A percentile compares a stretch with the other conserved stretches of the same genome.
These are phyloP conservation scores for Beta vulgaris DNA, from an alignment of 148 eudicot species.

Conservation along the genomic window DNA sequence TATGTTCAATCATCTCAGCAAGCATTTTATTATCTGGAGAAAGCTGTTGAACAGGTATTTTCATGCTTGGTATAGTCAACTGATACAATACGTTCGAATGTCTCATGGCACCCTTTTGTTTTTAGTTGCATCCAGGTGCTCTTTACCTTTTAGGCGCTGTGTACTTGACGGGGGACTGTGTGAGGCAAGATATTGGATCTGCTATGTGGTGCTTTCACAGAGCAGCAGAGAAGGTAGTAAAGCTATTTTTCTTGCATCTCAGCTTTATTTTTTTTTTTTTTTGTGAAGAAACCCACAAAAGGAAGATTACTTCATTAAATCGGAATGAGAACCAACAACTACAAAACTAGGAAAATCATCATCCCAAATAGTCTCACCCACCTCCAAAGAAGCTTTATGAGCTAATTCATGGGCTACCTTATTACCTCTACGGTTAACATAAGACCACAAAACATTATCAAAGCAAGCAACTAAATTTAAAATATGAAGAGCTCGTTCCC, in stretches of 20 bases:
- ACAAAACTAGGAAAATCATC: no score
- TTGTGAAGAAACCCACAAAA: no score
- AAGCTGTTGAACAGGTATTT: conserved; percentile 84
- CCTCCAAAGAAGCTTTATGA: no score
- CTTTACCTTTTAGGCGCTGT: conserved; percentile 92
- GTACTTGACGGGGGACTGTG: conserved; percentile 90
- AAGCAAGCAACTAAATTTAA: no score
- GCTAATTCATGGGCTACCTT: no score
- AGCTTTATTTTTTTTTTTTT: neutral
- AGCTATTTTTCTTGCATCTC: neutral
- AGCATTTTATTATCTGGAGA: conserved; percentile 87
- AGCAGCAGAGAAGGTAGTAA: conserved; percentile 84
- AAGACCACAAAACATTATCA: no score
- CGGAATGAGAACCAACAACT: no score
- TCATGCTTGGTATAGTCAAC: neutral
- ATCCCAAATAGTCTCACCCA: no score
- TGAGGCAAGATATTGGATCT: conserved; percentile 69
- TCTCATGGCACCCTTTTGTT: conserved; percentile 7
- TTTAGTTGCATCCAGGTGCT: conserved; percentile 93
- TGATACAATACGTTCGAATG: neutral
- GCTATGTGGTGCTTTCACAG: conserved; percentile 95
- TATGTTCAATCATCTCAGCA: conserved; percentile 73
- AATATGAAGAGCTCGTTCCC: no score
- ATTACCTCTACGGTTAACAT: no score
- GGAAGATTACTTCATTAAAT: no score